Percentiles rank a stretch among this genome's conserved stretches.
phyloP scores from a whole-genome alignment of 1,284 basidiomycete species.

The Golubevia sp. region DNA sequence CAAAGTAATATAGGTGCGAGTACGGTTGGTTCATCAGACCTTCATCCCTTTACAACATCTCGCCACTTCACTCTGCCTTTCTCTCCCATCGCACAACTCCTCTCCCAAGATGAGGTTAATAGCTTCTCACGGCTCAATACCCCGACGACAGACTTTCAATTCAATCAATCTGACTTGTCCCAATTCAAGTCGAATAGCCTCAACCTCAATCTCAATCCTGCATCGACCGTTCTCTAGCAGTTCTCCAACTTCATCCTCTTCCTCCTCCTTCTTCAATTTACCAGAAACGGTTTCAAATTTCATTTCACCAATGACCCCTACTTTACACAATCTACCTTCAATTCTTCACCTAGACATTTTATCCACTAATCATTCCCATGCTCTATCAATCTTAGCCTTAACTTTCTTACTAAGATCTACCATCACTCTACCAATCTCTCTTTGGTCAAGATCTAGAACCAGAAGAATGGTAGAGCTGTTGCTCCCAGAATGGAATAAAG shows the following conservation, averaged over 20 bases:
- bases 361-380: not conserved
- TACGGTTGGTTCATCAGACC: no score
- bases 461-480: constrained; percentile 34
- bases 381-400: constrained; percentile 37
- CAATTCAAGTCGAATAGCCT: no score
- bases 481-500: constrained; percentile 41
- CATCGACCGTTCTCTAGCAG: no score
- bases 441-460: constrained; percentile 40
- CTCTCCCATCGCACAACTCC: no score
- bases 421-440: constrained; percentile 40
- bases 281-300: not conserved
- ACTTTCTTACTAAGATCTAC: constrained; percentile 37
- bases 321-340: not conserved
- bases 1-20: no score
- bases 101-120: no score
- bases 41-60: no score
- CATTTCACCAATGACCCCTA: not conserved
- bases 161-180: no score
- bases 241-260: not conserved
- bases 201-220: no score
- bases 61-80: no score
- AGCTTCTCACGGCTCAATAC: no score
- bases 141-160: no score
- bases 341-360: not conserved
- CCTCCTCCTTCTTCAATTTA: not conserved